These are phyloP conservation scores for Cicer cuneatum DNA, from an alignment of 306 rosid genomes.

Conservation along the genomic window DNA sequence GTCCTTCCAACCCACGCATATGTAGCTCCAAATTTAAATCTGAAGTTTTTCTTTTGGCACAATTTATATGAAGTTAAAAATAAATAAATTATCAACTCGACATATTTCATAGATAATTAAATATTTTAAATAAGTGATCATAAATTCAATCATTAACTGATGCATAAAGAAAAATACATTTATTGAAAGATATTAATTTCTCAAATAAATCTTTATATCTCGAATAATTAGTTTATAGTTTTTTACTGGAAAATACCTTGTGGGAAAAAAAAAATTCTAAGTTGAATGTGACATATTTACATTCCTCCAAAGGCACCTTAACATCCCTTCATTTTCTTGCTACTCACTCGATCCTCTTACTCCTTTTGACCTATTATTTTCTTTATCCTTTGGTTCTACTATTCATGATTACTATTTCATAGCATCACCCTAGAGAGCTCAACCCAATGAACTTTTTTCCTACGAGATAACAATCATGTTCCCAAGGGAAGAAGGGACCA, in stretches of 20 bases:
- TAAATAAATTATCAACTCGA: no score
- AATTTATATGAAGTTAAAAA: no score
- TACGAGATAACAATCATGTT: slow-evolving; percentile 32
- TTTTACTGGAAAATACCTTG: no score
- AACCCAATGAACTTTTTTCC: slow-evolving; percentile 15
- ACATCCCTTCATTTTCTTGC: slow-evolving; percentile 44
- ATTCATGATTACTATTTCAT: slow-evolving; percentile 32
- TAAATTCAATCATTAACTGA: no score
- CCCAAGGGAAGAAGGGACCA: slow-evolving; percentile 41
- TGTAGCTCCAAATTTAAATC: not conserved
- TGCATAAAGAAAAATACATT: no score
- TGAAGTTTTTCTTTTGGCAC: not conserved
- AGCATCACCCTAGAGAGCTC: slow-evolving; percentile 15
- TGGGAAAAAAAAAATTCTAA: not conserved
- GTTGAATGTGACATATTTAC: slow-evolving; percentile 17
- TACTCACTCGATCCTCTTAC: slow-evolving; percentile 41
- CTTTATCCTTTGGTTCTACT: slow-evolving; percentile 29
- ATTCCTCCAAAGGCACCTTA: not conserved
- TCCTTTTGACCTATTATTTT: slow-evolving; percentile 25
- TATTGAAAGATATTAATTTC: no score
- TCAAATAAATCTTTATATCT: no score
- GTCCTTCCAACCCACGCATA: not conserved
- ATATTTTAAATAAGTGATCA: no score
- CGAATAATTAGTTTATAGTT: no score
- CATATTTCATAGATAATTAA: no score